Base-by-base conservation (phyloP, 495 filamentous ascomycete species). In the Mytilinidion resinicola region DNA sequence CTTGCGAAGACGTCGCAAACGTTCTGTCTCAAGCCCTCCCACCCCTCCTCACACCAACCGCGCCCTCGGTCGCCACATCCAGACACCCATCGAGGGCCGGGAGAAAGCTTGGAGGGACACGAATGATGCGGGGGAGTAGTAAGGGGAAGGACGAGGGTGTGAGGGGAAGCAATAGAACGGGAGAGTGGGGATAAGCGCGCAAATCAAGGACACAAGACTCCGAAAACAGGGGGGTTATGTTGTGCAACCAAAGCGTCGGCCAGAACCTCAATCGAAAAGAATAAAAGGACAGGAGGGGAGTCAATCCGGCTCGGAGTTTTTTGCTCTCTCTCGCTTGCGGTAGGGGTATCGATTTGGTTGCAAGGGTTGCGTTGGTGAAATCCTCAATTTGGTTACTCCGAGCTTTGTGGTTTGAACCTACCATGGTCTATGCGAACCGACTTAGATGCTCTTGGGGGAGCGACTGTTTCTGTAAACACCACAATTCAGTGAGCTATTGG, bases 1-100 rank as follows among this genome's bases (percentile, higher is more conserved):
- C 46, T 25, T 49, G 46, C 46, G 46, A 49, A 49, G 46, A 49
- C 46, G 46, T 49, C 46, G 46, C 46, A 49, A 25, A 49, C 46
- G 46, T 49, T 49, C 46, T 49, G 46, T 49, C 17, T 49, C 46
- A 46, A 46, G 6, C 14, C 42, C 12, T n/a, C 42, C 42, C 42
- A n/a, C 42, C 42, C 14, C 14, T 46, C 42, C 9, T 9, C 6
- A 15, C 42, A 14, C 42, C 12, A 20, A 15, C n/a, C 7, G 20
- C 8, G 14, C 20, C 42, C 42, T 20, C 42, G 19, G 46, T 49
- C 46, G 46, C 46, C 46, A 49, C 46, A 49, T 49, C 46, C 46
- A 49, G 46, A 7, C 7, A 49, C 46, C 46, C 46, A 30, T 49
- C 46, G 14, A 49, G 46, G 46, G 46, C 46, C 46, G 46, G 46